Base-by-base conservation (phyloP, 2,329 filamentous ascomycete genomes). In the Sarocladium oryzae region DNA sequence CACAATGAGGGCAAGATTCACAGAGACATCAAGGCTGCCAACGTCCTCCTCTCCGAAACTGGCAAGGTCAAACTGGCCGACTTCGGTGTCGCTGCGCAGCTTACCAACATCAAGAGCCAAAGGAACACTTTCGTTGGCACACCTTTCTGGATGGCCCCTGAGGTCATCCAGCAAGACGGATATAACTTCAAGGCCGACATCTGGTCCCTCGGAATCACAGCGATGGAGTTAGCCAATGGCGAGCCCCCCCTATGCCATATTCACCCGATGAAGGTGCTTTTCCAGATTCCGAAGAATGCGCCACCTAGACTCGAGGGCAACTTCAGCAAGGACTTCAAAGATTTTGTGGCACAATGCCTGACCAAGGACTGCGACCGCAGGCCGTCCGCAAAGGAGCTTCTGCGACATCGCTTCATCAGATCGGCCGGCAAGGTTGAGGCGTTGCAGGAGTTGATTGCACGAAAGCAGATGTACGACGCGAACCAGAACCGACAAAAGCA, bases 71-170 rank as follows among this genome's bases (percentile, higher is more conserved):
- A 97, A 75, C 77, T 97, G 58, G 92, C 92, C 36, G 92, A 99
- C 69, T 99, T 99, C 64, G 93, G 93, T 54, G 93, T 99, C 37
- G 93, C 93, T 7, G 92, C 93, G 26, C 93, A 99, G 67, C 77
- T 99, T 61, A 95, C 89, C 55, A 96, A 96, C 65, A 95, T 97
- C 72, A 96, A 96, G 70, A 96, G 92, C 2, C 90, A 96, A 67
- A 84, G 93, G 51, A 92, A 97, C 69, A 99, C 93, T 0, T 97
- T 99, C 63, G 93, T 99, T 18, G 93, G 93, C 18, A 97, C 92
- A 0, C 93, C 93, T 0, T 96, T 95, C 64, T 96, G 90, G 90
- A 95, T 96, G 90, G 90, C 90, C 1, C 90, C 90, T 1, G 90
- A 96, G 64, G 90, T 96, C 32, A 96, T 96, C 58, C 86, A 95